Base-by-base conservation (phyloP, 2,329 filamentous ascomycete species). In the Colletotrichum liaoningense region DNA sequence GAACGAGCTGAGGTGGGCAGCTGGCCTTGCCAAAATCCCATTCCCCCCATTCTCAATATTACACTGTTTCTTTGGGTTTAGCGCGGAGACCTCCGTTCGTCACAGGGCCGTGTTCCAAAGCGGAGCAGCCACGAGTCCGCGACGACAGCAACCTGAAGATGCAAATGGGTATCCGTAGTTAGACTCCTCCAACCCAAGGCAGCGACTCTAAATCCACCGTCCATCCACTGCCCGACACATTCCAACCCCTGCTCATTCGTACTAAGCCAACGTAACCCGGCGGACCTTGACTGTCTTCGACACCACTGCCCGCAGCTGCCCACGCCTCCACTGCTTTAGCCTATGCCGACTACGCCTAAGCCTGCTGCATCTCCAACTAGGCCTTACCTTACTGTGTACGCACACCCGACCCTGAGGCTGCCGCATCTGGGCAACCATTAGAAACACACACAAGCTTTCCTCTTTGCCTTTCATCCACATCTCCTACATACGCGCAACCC, bases 211-310 rank as follows among this genome's bases (percentile, higher is more conserved):
- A 30, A 42, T 55, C 33, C 52, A 65, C 52, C 14, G n/a, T 46
- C 63, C 38, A 42, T 55, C 52, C 52, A 56, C 52, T 8, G n/a
- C 42, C 63, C 38, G 12, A 42, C 33, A 42, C 49, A 35, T n/a
- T 46, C 52, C 35, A 63, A 67, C 56, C 65, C 65, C 65, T 67
- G 65, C 56, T 33, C 38, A 62, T 67, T 60, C 68, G 68, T 67
- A 67, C 69, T 72, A 58, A 68, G 63, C 72, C 63, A 72, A 72
- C 72, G 72, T 72, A 74, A 72, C 57, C 54, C 42, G 56, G 67
- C 60, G 49, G 26, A 49, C 19, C 38, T 12, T 24, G 28, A 14
- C 67, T 24, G 30, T 42, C 14, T 46, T 60, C 33, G 28, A 19
- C 67, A 33, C 42, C 30, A n/a, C 33, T 55, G 60, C 67, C 26